Conservation (phyloP, 495 filamentous ascomycete species). For the Xylaria acuta region DNA sequence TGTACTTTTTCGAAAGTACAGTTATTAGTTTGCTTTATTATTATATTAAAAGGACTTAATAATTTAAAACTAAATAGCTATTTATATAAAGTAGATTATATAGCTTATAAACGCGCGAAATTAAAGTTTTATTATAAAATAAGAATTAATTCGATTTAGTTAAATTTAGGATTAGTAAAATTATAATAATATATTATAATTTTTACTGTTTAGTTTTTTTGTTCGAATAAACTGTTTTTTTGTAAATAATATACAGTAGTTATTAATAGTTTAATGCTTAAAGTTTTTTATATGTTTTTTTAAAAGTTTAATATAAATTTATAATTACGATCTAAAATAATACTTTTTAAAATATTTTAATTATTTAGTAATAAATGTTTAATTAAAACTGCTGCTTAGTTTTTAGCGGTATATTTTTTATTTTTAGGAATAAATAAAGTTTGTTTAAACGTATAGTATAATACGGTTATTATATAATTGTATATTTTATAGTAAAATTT, state of each 20-base stretch:
- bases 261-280: constrained; percentile 8
- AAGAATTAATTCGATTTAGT: no score
- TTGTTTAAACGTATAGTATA: background rate
- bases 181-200: no score
- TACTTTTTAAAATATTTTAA: background rate
- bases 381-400: background rate
- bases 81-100: no score
- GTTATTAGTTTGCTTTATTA: background rate
- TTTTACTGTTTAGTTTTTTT: no score
- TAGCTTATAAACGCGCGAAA: no score
- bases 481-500: background rate
- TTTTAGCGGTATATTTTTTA: background rate
- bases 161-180: no score
- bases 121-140: no score
- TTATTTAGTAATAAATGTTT: background rate
- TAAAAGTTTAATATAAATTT: background rate
- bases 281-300: background rate
- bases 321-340: background rate
- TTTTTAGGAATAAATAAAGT: background rate
- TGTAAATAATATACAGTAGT: constrained; percentile 5
- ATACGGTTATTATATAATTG: background rate
- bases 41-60: background rate
- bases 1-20: no score
- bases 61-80: no score
- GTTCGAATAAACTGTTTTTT: no score